Evolutionary conservation across 495 filamentous ascomycete species (phyloP), one percentile per base, ranked within the genome.

Genomic region (Chaetomium fimeti): DNA sequence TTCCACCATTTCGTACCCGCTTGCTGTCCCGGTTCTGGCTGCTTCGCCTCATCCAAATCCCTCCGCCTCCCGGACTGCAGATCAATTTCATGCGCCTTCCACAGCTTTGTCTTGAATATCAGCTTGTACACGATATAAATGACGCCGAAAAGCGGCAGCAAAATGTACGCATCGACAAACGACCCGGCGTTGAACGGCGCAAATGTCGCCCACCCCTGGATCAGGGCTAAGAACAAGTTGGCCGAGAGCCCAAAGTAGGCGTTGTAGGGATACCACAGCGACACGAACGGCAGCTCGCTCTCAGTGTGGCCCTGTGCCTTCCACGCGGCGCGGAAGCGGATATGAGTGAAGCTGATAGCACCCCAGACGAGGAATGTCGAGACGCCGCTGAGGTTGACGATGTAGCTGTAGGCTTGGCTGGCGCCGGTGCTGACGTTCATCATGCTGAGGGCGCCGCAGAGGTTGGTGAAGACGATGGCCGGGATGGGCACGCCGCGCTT

Each of bases 351-450:
- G 57, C 79, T 79, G 58, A 91, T 90, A 28, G 81, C 75, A 0
- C 77, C 82, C 88, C 88, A 91, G 43, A 88, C 87, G 57, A 90
- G 74, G 67, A 89, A 90, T 0, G 85, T 89, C 3, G 85, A 82
- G 5, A 89, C 85, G 57, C 76, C 77, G 47, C 72, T 75, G 1
- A 83, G 70, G 64, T 81, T 80, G 56, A 83, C 75, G 62, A 81
- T 81, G 62, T 79, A 81, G 32, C 69, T 60, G 70, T 84, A 85
- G 18, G 86, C 83, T 61, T 79, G 78, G 7, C 82, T 81, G 0
- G 86, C 88, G 51, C 83, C 81, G 1, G 82, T 83, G 9, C 80
- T 84, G 57, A 89, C 72, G 55, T 84, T 86, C 72, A 91, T 76
- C 71, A 90, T 87, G 0, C 86, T 83, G n/a, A 91, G 79, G 53